Base-by-base conservation (phyloP, 164 flowering plant species). In the Vitis riparia region DNA sequence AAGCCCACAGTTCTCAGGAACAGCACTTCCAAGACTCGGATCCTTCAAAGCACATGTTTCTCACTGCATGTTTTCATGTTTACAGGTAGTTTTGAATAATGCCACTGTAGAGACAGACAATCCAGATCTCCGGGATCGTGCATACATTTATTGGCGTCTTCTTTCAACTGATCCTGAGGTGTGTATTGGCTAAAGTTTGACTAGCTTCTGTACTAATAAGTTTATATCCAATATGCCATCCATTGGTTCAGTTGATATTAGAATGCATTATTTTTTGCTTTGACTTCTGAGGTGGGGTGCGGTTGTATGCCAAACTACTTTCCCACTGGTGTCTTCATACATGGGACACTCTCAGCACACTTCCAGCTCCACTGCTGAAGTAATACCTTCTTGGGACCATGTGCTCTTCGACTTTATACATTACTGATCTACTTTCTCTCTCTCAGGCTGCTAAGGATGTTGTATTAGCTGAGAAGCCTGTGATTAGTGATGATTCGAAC, bases 101-200 rank as follows among this genome's bases (percentile, higher is more conserved):
- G 99, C 99, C n/a, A 95, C 99, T 69, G 93, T 89, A 72, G 99
- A 95, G 76, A 93, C 99, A 11, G 99, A 95, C 82, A 95, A 95
- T 78, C 99, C 98, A 66, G 99, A 95, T 82, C 78, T 95, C 62
- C 89, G 99, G 17, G 99, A 95, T 73, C 99, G 99, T 73, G 99
- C 99, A 68, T 95, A 95, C 83, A 95, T 95, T 30, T 95, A 95
- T 76, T 95, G 99, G 99, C 97, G 99, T 37, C 99, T 95, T 74
- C 91, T 95, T 32, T 95, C 99, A 63, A 93, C 98, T 71, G 99
- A 95, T 83, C 99, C 99, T n/a, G 99, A 95, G 97, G 99, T 95
- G 47, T 60, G 70, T 27, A n/a, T 75, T 13, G 44, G 5, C 32
- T 19, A 68, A 11, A 53, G 48, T 16, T 13, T 51, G 55, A 14